Evolutionary conservation across 768 basidiomycete species (phyloP).

Genomic region (Boletus sp.): DNA sequence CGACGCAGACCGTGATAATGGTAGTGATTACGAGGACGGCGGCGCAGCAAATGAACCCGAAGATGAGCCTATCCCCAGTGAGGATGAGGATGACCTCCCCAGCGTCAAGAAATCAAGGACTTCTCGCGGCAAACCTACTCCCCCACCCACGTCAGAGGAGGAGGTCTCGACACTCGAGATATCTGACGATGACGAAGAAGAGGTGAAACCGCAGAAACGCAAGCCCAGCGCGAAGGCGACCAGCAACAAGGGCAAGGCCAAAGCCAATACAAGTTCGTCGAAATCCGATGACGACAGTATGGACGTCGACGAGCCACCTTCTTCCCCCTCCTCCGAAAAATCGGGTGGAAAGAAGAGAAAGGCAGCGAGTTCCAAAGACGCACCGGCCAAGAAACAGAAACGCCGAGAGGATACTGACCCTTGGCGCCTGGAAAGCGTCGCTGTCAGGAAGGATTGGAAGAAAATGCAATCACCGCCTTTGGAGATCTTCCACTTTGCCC

Average conservation of each 20-base stretch:
- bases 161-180: slow-evolving; percentile 24
- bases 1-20: slow-evolving; percentile 36
- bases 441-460: slow-evolving; percentile 71
- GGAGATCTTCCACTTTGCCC: slow-evolving; percentile 89
- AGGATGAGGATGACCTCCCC: slow-evolving; percentile 23
- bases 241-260: slow-evolving; percentile 20
- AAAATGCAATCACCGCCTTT: slow-evolving; percentile 80
- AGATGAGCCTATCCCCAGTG: slow-evolving; percentile 26
- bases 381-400: slow-evolving; percentile 54
- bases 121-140: slow-evolving; percentile 22
- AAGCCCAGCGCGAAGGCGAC: slow-evolving; percentile 22
- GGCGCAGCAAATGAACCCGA: slow-evolving; percentile 38
- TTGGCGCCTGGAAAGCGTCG: slow-evolving; percentile 65
- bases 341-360: slow-evolving; percentile 46
- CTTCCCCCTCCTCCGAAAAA: slow-evolving; percentile 34
- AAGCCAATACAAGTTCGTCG: slow-evolving; percentile 26
- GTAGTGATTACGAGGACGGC: slow-evolving; percentile 32
- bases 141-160: slow-evolving; percentile 32
- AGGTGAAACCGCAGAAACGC: slow-evolving; percentile 33
- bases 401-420: slow-evolving; percentile 64
- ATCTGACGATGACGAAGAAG: slow-evolving; percentile 25
- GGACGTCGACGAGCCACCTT: slow-evolving; percentile 52
- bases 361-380: slow-evolving; percentile 31
- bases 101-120: slow-evolving; percentile 21
- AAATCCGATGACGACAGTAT: slow-evolving; percentile 45